These are phyloP conservation scores for Trametes versicolor DNA, from an alignment of 1,284 basidiomycete genomes.

Conservation along the genomic window DNA sequence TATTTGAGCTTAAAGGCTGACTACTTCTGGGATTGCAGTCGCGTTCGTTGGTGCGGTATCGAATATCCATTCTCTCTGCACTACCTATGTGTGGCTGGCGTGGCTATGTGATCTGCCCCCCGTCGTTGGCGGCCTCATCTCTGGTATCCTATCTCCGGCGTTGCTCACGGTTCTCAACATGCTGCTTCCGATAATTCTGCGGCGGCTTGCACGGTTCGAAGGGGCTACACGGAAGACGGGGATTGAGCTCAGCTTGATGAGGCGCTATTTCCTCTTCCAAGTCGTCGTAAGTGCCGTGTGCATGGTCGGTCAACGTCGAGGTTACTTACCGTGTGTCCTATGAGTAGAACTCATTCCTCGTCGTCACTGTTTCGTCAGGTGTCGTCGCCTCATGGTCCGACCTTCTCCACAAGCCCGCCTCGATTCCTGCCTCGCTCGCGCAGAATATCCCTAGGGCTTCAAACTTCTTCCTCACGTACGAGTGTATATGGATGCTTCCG, in stretches of 20 bases:
- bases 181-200: slow-evolving; percentile 88
- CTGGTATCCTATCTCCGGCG: slow-evolving; percentile 90
- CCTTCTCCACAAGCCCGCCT: slow-evolving; percentile 68
- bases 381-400: slow-evolving; percentile 74
- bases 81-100: slow-evolving; percentile 71
- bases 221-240: slow-evolving; percentile 85
- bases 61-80: slow-evolving; percentile 82
- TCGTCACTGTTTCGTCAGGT: slow-evolving; percentile 86
- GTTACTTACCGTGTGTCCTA: not conserved
- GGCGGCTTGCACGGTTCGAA: slow-evolving; percentile 79
- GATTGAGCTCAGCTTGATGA: slow-evolving; percentile 92
- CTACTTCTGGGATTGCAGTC: slow-evolving; percentile 53
- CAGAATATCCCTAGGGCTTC: slow-evolving; percentile 84
- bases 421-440: slow-evolving; percentile 75
- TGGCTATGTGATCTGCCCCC: slow-evolving; percentile 84
- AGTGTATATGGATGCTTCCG: slow-evolving; percentile 31
- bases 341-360: slow-evolving; percentile 85
- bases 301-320: not conserved
- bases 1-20: not conserved
- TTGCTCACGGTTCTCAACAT: slow-evolving; percentile 91
- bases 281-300: slow-evolving; percentile 71
- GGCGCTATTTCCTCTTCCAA: slow-evolving; percentile 92
- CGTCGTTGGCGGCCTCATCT: slow-evolving; percentile 83
- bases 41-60: slow-evolving; percentile 89
- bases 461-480: slow-evolving; percentile 95